Base-by-base conservation (phyloP, 768 basidiomycete species). In the Collybia mongolica region DNA sequence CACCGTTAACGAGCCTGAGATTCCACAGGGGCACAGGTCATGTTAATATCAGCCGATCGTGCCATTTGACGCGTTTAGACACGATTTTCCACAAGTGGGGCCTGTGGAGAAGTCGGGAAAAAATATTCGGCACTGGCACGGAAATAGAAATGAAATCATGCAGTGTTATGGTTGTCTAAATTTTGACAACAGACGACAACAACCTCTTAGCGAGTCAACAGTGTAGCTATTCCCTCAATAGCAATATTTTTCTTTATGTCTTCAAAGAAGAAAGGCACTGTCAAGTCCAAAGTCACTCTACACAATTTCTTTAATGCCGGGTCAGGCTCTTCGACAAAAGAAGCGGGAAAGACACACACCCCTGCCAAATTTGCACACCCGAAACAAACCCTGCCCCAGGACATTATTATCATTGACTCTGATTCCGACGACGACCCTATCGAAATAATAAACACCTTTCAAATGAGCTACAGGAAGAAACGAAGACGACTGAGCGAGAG, bases 321-420 rank as follows among this genome's bases (percentile, higher is more conserved):
- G n/a, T 41, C 59, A 44, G 20, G 19, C 26, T 24, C 51, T 39
- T 43, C 51, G 18, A 20, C 28, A 26, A 51, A 35, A 41, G 22
- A 42, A 5, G 46, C 44, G 29, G 39, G n/a, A 18, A 55, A 46
- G 28, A 40, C 42, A 39, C 51, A 49, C 11, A 29, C 41, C 18
- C 24, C 29, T 22, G 5, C 35, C 9, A 43, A 43, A 40, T 51
- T 42, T 29, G 41, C 56, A n/a, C 46, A 36, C 28, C 17, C 50
- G 22, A 36, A 26, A 40, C 18, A 49, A 28, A 37, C 48, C 6
- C 28, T 46, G 19, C 17, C 46, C 26, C 46, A 63, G 54, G 77
- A 84, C 54, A 59, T 84, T 54, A 84, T 86, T 41, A 65, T 84
- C 49, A 79, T 87, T 48, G 83, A 86, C 60, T 84, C 83, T 17